Percentiles rank a stretch among this genome's conserved stretches.
These are phyloP conservation scores for Lentinus brumalis DNA, from an alignment of 768 basidiomycete species.

Conservation along the genomic window DNA sequence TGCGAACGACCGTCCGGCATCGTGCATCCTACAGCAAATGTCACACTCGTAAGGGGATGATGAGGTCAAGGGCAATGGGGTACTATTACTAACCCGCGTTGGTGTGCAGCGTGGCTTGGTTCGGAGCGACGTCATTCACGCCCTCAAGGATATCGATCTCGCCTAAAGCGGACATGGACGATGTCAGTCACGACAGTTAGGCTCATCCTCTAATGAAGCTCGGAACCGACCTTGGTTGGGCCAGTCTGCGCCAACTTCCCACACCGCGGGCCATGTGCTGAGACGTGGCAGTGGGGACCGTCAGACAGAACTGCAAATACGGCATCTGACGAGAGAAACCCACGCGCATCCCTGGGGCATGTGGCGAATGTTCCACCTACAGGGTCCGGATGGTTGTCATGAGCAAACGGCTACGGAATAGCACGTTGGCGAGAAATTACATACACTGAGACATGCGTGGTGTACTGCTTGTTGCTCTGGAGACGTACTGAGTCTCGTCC, in stretches of 20 bases:
- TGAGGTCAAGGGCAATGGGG: not conserved
- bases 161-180: constrained; percentile 24
- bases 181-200: not conserved
- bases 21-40: not conserved
- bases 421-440: constrained; percentile 2
- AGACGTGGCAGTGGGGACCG: not conserved
- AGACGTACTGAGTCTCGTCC: constrained; percentile 65
- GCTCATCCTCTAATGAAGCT: not conserved
- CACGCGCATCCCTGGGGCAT: constrained; percentile 53
- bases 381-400: not conserved
- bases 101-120: constrained; percentile 60
- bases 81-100: constrained; percentile 40
- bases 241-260: constrained; percentile 56
- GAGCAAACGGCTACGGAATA: not conserved
- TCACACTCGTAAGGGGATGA: too few species aligned
- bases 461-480: constrained; percentile 51
- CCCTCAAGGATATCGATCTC: constrained; percentile 53
- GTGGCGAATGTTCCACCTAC: constrained; percentile 49
- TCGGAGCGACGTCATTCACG: constrained; percentile 55
- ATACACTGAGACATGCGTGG: constrained; percentile 42
- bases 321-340: not conserved
- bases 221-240: constrained; percentile 34
- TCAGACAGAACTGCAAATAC: not conserved
- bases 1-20: not conserved
- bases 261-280: constrained; percentile 58